Base-by-base conservation (phyloP, 768 basidiomycete genomes). In the Rhodosporidiobolus odoratus region DNA sequence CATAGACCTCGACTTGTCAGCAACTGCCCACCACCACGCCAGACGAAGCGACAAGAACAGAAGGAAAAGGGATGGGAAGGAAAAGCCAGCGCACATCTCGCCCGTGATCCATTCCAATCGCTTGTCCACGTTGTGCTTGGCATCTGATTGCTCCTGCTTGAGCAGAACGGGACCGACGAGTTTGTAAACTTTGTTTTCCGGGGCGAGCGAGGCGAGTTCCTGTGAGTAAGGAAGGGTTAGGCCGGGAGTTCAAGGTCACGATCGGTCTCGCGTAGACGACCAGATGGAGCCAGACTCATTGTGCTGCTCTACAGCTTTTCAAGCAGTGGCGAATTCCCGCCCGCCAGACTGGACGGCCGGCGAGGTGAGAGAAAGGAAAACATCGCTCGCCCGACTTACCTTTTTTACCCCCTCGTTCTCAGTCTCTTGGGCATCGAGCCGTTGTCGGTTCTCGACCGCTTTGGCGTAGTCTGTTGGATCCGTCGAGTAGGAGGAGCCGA, bases 391-490 rank as follows among this genome's bases (percentile, higher is more conserved):
- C n/a, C n/a, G n/a, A n/a, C n/a, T n/a, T n/a, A 89, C 94, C 85
- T 94, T 91, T 79, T 91, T 87, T 54, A 97, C 95, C 58, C 87
- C 82, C 79, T 96, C 91, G 80, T 93, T 96, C 81, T 97, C 95
- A 10, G 88, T 87, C 53, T 89, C 81, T 78, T 96, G 93, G 0
- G 92, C 87, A 71, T 95, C 95, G n/a, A 97, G 84, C 63, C 86
- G 84, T 75, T 95, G 91, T 53, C 89, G 84, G 21, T 86, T 88
- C 74, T 92, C 91, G 45, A 98, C 88, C 7, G 85, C 83, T 65
- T 82, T 83, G 1, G 87, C 83, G 48, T 92, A 81, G 70, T 94
- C 91, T 83, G 72, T 58, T n/a, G 43, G 25, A 43, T 12, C 12
- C 43, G 43, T 12, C 43, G 17, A 34, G 47, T 38, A 17, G 47